These are phyloP conservation scores for Boletus patriciae DNA, from an alignment of 768 basidiomycete species.

Conservation along the genomic window DNA sequence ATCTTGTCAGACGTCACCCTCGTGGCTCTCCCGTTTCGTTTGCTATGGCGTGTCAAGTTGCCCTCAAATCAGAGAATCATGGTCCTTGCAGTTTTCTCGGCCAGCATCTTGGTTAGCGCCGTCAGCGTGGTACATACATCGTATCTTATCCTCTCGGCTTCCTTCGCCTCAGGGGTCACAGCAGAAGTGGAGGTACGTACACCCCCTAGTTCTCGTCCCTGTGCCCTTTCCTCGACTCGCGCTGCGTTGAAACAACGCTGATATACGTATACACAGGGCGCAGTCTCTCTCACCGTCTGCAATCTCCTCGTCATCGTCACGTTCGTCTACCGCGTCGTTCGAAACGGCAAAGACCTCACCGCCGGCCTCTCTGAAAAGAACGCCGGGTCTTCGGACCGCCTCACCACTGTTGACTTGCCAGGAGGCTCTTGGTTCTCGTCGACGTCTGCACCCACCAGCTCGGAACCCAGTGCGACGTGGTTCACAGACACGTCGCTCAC, in stretches of 20 bases:
- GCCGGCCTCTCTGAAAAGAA: slow-evolving; percentile 1
- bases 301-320: slow-evolving; percentile 43
- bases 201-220: not conserved
- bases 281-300: slow-evolving; percentile 41
- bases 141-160: slow-evolving; percentile 36
- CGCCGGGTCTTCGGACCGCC: slow-evolving; percentile 1
- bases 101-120: slow-evolving; percentile 50
- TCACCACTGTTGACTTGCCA: slow-evolving; percentile 26
- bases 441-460: not conserved
- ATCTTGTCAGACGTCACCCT: slow-evolving; percentile 46
- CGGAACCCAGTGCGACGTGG: not conserved
- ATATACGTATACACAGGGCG: slow-evolving; percentile 23
- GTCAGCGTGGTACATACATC: slow-evolving; percentile 44
- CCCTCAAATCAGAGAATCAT: slow-evolving; percentile 43
- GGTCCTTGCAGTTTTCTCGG: slow-evolving; percentile 48
- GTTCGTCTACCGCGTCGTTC: slow-evolving; percentile 28
- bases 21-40: slow-evolving; percentile 44
- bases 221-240: not conserved
- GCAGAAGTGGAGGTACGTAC: slow-evolving; percentile 45
- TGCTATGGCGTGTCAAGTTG: slow-evolving; percentile 45
- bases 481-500: not conserved
- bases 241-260: not conserved
- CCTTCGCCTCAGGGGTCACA: slow-evolving; percentile 17
- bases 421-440: not conserved
- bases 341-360: slow-evolving; percentile 14